Evolutionary conservation across 495 filamentous ascomycete species (phyloP).

Genomic region (Pseudotulostoma volvatum): DNA sequence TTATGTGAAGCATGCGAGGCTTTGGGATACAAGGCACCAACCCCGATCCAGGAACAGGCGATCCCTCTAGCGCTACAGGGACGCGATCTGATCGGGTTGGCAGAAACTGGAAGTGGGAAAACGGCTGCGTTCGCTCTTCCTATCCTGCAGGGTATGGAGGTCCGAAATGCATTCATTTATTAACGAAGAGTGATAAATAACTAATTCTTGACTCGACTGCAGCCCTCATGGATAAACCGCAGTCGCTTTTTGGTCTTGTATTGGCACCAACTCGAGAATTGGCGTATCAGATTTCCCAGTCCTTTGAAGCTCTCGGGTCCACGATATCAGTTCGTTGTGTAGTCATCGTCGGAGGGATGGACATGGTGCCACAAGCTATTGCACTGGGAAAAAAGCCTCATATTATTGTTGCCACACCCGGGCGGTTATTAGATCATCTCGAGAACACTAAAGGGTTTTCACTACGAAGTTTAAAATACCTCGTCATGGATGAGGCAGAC

Average conservation of each 20-base stretch:
- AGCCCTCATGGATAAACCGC: conserved; percentile 69
- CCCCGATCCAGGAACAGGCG: conserved; percentile 58
- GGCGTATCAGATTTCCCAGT: conserved; percentile 73
- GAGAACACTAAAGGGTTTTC: conserved; percentile 96
- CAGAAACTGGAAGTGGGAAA: conserved; percentile 90
- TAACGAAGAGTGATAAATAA: too few species aligned
- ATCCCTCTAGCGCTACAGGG: conserved; percentile 70
- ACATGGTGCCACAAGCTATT: conserved; percentile 82
- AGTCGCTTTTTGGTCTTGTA: conserved; percentile 60
- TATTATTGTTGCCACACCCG: conserved; percentile 71
- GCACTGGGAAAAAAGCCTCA: conserved; percentile 85
- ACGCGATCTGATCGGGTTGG: conserved; percentile 79
- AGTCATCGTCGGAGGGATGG: conserved; percentile 81
- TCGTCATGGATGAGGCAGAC: conserved; percentile 94
- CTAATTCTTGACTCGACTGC: too few species aligned
- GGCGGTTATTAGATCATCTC: conserved; percentile 78
- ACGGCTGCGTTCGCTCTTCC: conserved; percentile 84
- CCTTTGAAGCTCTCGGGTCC: conserved; percentile 70
- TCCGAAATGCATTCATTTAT: too few species aligned
- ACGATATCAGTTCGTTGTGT: conserved; percentile 65
- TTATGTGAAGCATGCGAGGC: conserved; percentile 73
- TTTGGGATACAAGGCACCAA: conserved; percentile 70
- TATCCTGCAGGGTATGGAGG: conserved; percentile 50
- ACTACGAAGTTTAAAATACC: conserved; percentile 57
- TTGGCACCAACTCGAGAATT: conserved; percentile 86